Evolutionary conservation across 371 early-diverging fungal species (phyloP).

Genomic region (Mucor piriformis): DNA sequence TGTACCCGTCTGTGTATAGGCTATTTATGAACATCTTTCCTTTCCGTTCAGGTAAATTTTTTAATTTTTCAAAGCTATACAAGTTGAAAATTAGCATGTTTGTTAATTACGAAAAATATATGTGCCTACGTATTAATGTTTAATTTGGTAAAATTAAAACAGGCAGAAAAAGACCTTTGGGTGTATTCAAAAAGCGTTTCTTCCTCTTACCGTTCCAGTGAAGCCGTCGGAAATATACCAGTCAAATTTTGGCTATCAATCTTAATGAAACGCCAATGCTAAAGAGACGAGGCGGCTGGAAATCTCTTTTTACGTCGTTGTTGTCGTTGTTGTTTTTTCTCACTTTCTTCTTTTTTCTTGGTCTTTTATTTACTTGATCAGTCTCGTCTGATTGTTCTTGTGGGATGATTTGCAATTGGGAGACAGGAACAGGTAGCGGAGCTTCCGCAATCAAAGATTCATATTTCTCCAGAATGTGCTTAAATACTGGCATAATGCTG

Average conservation of each 20-base stretch:
- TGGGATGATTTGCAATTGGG: too few relatives aligned
- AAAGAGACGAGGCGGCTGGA: background rate
- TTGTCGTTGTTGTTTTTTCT: background rate
- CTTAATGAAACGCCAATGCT: background rate
- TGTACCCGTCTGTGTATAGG: background rate
- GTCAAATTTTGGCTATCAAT: background rate
- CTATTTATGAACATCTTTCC: background rate
- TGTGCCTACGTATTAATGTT: background rate
- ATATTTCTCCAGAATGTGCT: background rate
- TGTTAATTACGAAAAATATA: background rate
- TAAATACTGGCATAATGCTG: background rate
- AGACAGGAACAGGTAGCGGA: background rate
- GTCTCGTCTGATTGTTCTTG: background rate
- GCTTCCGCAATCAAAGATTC: background rate
- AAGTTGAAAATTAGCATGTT: background rate
- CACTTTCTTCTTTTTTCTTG: background rate
- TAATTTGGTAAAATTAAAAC: background rate
- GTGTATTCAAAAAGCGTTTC: background rate
- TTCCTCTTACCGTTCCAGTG: background rate
- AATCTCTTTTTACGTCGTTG: background rate
- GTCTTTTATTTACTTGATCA: background rate
- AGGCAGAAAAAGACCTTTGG: background rate
- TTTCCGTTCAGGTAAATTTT: background rate
- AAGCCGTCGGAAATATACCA: background rate
- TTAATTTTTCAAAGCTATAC: background rate